Conservation (phyloP, 2,329 filamentous ascomycete species). For the Volutella citrinella region DNA sequence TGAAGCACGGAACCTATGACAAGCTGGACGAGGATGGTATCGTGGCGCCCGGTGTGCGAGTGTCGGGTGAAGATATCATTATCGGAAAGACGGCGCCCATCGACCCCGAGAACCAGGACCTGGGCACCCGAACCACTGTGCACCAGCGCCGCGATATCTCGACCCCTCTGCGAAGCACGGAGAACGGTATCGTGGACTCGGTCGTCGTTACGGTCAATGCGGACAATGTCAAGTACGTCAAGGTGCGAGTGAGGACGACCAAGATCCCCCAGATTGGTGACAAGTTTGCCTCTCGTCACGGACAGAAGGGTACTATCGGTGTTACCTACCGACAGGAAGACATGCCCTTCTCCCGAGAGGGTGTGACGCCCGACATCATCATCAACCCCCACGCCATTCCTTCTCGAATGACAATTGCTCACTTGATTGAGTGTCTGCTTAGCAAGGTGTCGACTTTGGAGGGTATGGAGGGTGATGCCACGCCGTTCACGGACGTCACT, state of each 20-base stretch:
- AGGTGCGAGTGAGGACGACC: slow-evolving; percentile 94
- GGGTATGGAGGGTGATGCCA: slow-evolving; percentile 95
- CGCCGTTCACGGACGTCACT: slow-evolving; percentile 95
- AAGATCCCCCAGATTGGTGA: slow-evolving; percentile 99
- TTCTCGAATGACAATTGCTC: slow-evolving; percentile 99
- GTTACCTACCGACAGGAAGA: slow-evolving; percentile 97
- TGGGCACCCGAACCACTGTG: slow-evolving; percentile 84
- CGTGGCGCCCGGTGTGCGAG: slow-evolving; percentile 87
- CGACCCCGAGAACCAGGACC: slow-evolving; percentile 85
- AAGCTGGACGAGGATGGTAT: slow-evolving; percentile 97
- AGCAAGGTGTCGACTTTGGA: slow-evolving; percentile 93
- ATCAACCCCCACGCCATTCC: slow-evolving; percentile 99
- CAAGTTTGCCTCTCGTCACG: slow-evolving; percentile 98
- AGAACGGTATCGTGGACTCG: slow-evolving; percentile 93
- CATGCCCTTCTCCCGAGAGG: slow-evolving; percentile 95
- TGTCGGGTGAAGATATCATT: slow-evolving; percentile 97
- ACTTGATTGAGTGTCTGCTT: slow-evolving; percentile 98
- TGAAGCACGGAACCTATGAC: slow-evolving; percentile 95
- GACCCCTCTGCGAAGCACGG: slow-evolving; percentile 89
- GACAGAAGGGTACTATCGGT: slow-evolving; percentile 98
- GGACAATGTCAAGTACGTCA: slow-evolving; percentile 92
- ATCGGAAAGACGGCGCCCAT: slow-evolving; percentile 98
- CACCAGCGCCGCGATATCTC: slow-evolving; percentile 96
- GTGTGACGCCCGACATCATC: slow-evolving; percentile 90
- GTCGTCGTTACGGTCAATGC: slow-evolving; percentile 93